Base-by-base conservation (phyloP, 2,329 filamentous ascomycete genomes). In the Escovopsis weberi region DNA sequence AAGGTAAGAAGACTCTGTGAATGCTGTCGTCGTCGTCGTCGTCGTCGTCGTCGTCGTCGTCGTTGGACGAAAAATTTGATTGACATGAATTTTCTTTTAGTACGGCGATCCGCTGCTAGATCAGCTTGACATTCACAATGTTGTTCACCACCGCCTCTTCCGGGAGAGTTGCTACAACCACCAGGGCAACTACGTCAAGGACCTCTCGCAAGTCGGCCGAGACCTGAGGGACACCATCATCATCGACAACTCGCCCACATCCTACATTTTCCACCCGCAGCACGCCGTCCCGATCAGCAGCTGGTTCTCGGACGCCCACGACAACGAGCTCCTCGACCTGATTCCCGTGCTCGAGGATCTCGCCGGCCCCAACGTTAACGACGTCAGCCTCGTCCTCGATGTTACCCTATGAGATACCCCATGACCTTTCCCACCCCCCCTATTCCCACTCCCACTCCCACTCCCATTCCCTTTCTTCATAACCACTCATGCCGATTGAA, bases 231-330 rank as follows among this genome's bases (percentile, higher is more conserved):
- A 98, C 59, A 98, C 89, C 18, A 98, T 98, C 59, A 98, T 98
- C 61, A 98, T 98, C 57, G 91, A 98, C 69, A 98, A 98, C 66
- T 96, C 91, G 38, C 91, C 91, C 2, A 98, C 91, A 4, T 96
- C 89, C 11, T 98, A 98, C 69, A 96, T 98, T 56, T 98, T 98
- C 74, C 91, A 98, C 60, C 91, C 91, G 23, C 89, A 98, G 68
- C 91, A 98, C 62, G 91, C 91, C 47, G 89, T 98, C 40, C 91
- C 91, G 26, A 98, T 98, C 67, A 95, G 88, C 75, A 96, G 89
- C 72, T 98, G 91, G 91, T 98, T 98, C 68, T 95, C 88, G 51
- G 91, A 98, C 66, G 91, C 91, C 48, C 91, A 98, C 65, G 91
- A 98, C 68, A 98, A 98, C 65, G 91, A 98, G 72, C 74, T 98